These are phyloP conservation scores for Entomophthora muscae DNA, from an alignment of 371 early-diverging fungal genomes.

Conservation along the genomic window DNA sequence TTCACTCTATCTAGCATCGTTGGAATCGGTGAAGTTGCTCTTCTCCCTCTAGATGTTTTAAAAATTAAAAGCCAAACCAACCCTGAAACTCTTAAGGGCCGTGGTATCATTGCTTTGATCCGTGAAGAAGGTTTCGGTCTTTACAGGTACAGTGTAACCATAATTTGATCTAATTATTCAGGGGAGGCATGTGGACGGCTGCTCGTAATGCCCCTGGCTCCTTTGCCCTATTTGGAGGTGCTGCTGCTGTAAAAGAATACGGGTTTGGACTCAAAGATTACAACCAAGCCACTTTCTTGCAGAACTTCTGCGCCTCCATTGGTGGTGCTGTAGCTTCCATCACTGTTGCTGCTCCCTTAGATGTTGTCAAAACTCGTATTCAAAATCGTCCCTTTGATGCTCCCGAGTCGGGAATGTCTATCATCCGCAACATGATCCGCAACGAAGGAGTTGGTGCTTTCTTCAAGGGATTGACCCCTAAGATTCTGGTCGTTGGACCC, in stretches of 20 bases:
- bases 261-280: constrained; percentile 72
- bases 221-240: constrained; percentile 92
- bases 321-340: constrained; percentile 91
- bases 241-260: constrained; percentile 87
- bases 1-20: constrained; percentile 39
- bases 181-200: constrained; percentile 96
- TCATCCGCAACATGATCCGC: constrained; percentile 69
- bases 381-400: constrained; percentile 80
- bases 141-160: constrained; percentile 41
- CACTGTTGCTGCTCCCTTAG: constrained; percentile 88
- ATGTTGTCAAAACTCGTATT: constrained; percentile 97
- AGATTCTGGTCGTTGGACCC: constrained; percentile 89
- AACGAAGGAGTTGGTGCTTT: constrained; percentile 86
- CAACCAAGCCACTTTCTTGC: constrained; percentile 88
- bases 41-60: constrained; percentile 87
- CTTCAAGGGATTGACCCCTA: constrained; percentile 96
- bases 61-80: constrained; percentile 96
- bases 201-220: constrained; percentile 95
- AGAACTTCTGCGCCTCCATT: constrained; percentile 90
- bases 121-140: constrained; percentile 80
- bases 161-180: background rate
- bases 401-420: constrained; percentile 71
- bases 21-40: constrained; percentile 91
- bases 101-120: constrained; percentile 62
- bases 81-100: constrained; percentile 74